Evolutionary conservation across 176 grass and related monocot species (phyloP).

Genomic region (Thalia dealbata): DNA sequence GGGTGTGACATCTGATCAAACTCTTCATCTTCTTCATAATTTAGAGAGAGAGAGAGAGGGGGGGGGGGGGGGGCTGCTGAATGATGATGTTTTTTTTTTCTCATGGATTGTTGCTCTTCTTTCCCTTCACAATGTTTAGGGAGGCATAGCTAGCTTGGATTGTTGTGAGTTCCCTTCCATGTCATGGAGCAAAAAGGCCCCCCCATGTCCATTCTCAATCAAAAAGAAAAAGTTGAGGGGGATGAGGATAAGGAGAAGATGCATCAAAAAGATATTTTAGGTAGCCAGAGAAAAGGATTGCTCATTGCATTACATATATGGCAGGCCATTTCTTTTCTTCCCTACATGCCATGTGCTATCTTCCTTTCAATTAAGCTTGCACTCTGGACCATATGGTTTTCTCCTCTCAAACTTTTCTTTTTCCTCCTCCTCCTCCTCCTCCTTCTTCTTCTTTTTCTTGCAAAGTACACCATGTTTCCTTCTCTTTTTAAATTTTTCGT

Average conservation of each 20-base stretch:
- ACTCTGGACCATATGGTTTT: neutral
- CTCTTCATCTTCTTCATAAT: too few relatives aligned
- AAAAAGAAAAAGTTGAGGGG: conserved; percentile 1
- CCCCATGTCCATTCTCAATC: neutral
- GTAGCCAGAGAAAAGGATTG: conserved; percentile 7
- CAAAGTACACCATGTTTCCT: neutral
- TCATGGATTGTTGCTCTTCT: too few relatives aligned
- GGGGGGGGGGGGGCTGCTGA: too few relatives aligned
- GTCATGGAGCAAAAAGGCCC: neutral
- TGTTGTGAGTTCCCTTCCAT: neutral
- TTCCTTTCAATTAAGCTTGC: conserved; percentile 4
- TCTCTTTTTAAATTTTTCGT: neutral
- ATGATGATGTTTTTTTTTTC: too few relatives aligned
- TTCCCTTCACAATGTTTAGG: neutral
- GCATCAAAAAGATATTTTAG: neutral
- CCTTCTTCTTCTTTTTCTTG: conserved; percentile 11
- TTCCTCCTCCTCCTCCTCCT: too few relatives aligned
- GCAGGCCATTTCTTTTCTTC: conserved; percentile 7
- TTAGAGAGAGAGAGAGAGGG: too few relatives aligned
- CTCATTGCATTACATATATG: neutral
- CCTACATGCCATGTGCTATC: conserved; percentile 12
- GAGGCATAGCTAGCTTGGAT: conserved; percentile 2
- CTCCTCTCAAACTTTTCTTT: neutral
- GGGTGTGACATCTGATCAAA: too few relatives aligned
- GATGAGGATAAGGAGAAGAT: neutral